A percentile compares a stretch with the other conserved stretches of the same genome.
Evolutionary conservation across 2,329 filamentous ascomycete genomes (phyloP).

Genomic region (Aschersonia sp.): DNA sequence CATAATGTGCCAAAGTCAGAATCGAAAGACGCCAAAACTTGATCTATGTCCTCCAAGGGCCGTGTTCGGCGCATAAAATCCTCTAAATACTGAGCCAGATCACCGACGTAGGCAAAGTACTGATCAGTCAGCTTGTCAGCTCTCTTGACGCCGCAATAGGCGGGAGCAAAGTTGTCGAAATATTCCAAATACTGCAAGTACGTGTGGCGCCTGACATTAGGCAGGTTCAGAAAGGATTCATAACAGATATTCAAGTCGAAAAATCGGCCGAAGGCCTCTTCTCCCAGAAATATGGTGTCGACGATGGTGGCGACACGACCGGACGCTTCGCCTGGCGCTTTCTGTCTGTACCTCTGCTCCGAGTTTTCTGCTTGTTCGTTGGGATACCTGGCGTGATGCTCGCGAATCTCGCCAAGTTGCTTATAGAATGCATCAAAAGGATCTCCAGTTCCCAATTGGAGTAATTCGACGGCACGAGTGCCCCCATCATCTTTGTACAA

Average conservation of each 20-base stretch:
- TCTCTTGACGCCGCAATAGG: constrained; percentile 60
- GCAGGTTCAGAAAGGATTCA: constrained; percentile 81
- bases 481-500: constrained; percentile 75
- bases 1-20: constrained; percentile 74
- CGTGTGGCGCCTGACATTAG: constrained; percentile 67
- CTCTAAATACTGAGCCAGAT: constrained; percentile 72
- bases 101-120: constrained; percentile 81
- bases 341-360: constrained; percentile 74
- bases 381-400: constrained; percentile 81
- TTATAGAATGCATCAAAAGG: constrained; percentile 86
- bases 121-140: constrained; percentile 79
- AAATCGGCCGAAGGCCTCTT: constrained; percentile 86
- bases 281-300: constrained; percentile 87
- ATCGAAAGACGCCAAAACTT: constrained; percentile 62
- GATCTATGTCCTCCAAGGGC: constrained; percentile 75
- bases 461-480: constrained; percentile 62
- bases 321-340: constrained; percentile 48
- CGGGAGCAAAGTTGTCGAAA: constrained; percentile 75
- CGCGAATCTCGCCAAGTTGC: constrained; percentile 65
- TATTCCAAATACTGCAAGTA: constrained; percentile 89
- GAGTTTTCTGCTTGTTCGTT: constrained; percentile 93
- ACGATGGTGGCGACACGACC: constrained; percentile 53
- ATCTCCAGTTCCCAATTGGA: constrained; percentile 71
- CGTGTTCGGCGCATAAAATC: constrained; percentile 72
- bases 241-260: constrained; percentile 78